A percentile compares a stretch with the other conserved stretches of the same genome.
phyloP scores from a whole-genome alignment of 2,329 filamentous ascomycete genomes.

The Aspergillus amoenus region DNA sequence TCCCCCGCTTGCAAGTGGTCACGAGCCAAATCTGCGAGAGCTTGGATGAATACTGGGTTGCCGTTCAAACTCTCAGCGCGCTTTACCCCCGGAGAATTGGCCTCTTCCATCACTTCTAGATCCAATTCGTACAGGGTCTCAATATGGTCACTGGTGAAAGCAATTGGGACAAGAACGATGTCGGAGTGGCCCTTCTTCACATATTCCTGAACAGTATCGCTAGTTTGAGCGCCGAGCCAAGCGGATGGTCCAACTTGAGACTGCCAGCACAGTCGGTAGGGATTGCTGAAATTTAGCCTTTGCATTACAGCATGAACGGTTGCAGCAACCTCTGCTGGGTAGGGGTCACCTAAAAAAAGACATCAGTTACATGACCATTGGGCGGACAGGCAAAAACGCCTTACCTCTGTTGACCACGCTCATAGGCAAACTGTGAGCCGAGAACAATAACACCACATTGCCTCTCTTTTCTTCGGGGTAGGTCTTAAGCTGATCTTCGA shows the following conservation, averaged over 20 bases:
- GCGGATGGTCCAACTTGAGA: constrained; percentile 94
- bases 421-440: constrained; percentile 95
- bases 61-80: constrained; percentile 90
- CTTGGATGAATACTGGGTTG: constrained; percentile 84
- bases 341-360: constrained; percentile 69
- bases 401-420: constrained; percentile 87
- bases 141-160: constrained; percentile 98
- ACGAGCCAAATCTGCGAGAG: constrained; percentile 82
- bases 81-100: constrained; percentile 75
- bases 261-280: constrained; percentile 94
- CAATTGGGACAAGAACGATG: constrained; percentile 87
- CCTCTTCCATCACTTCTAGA: constrained; percentile 87
- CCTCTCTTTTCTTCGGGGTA: constrained; percentile 81
- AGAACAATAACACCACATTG: constrained; percentile 84
- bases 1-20: constrained; percentile 70
- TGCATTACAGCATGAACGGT: constrained; percentile 98
- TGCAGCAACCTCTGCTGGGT: constrained; percentile 91
- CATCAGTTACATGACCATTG: constrained; percentile 2
- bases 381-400: constrained; percentile 15
- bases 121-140: constrained; percentile 95
- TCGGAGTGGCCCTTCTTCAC: constrained; percentile 90
- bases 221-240: constrained; percentile 94
- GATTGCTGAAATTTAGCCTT: constrained; percentile 80
- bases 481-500: constrained; percentile 77
- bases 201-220: constrained; percentile 82